Evolutionary conservation across 2,329 filamentous ascomycete species (phyloP).

Genomic region (Aspergillus novoparasiticus): DNA sequence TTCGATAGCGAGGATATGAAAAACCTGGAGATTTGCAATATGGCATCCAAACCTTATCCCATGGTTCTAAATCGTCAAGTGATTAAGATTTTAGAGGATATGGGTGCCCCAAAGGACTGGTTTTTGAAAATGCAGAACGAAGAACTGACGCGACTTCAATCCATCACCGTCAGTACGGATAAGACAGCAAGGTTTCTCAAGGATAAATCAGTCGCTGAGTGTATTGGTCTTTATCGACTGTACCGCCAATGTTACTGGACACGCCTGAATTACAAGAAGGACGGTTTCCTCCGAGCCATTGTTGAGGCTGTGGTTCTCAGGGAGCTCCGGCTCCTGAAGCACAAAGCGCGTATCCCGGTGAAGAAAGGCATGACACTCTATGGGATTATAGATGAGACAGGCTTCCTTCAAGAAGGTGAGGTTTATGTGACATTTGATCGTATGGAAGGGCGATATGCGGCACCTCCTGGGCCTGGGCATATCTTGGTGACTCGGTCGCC

Average conservation of each 20-base stretch:
- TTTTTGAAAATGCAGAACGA: conserved; percentile 67
- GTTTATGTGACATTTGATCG: conserved; percentile 30
- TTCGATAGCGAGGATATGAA: conserved; percentile 63
- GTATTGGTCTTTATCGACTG: conserved; percentile 63
- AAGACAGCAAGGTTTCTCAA: conserved; percentile 70
- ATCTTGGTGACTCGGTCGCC: conserved; percentile 76
- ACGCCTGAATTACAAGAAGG: conserved; percentile 66
- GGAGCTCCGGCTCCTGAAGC: conserved; percentile 73
- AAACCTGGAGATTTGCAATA: conserved; percentile 47
- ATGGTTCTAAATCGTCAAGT: conserved; percentile 76
- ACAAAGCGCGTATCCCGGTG: conserved; percentile 75
- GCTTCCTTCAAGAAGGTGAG: conserved; percentile 65
- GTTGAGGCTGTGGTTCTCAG: conserved; percentile 72
- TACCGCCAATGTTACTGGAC: conserved; percentile 60
- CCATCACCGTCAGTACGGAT: conserved; percentile 58
- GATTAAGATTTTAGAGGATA: conserved; percentile 85
- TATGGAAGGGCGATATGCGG: conserved; percentile 7
- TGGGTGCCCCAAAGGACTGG: conserved; percentile 59
- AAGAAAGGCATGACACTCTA: conserved; percentile 73
- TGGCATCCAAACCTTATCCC: conserved; percentile 66
- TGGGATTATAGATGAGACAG: conserved; percentile 82
- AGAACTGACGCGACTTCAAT: conserved; percentile 63
- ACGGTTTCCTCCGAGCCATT: conserved; percentile 69
- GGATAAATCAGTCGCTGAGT: conserved; percentile 61
- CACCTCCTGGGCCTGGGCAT: conserved; percentile 20